Evolutionary conservation across 1,139 yeast species (phyloP).

Genomic region (Saccharomyces hybrid): DNA sequence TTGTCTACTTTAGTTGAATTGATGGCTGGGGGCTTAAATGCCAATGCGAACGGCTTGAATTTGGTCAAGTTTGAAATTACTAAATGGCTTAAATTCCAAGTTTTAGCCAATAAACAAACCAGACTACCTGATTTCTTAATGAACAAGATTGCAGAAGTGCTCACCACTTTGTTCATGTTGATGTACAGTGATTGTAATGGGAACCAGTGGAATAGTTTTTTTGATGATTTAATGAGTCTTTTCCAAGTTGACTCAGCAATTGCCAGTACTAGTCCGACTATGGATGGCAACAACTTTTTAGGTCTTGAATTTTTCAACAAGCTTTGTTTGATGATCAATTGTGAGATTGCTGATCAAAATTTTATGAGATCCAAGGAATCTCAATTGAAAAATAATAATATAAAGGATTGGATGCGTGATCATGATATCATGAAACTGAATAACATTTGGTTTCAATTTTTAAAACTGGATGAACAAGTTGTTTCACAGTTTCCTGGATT

Average conservation of each 20-base stretch:
- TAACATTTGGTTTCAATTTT: conserved; percentile 51
- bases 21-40: conserved; percentile 26
- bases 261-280: conserved; percentile 18
- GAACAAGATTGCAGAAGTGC: conserved; percentile 71
- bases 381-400: conserved; percentile 56
- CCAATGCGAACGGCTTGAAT: background rate
- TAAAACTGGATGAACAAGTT: conserved; percentile 14
- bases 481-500: background rate
- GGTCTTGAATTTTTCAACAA: conserved; percentile 76
- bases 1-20: conserved; percentile 62
- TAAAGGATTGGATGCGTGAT: conserved; percentile 77
- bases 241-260: conserved; percentile 27
- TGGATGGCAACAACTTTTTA: conserved; percentile 14
- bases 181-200: conserved; percentile 43
- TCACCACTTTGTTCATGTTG: conserved; percentile 62
- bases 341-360: conserved; percentile 88
- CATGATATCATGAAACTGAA: conserved; percentile 68
- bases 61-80: conserved; percentile 19
- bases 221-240: conserved; percentile 53
- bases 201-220: conserved; percentile 55
- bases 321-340: conserved; percentile 67
- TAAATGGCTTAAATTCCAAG: conserved; percentile 30
- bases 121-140: conserved; percentile 57
- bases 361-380: conserved; percentile 58
- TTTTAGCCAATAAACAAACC: conserved; percentile 24